Conservation (phyloP, 73 alveolate genomes). For the Paraurostyla sp. region DNA sequence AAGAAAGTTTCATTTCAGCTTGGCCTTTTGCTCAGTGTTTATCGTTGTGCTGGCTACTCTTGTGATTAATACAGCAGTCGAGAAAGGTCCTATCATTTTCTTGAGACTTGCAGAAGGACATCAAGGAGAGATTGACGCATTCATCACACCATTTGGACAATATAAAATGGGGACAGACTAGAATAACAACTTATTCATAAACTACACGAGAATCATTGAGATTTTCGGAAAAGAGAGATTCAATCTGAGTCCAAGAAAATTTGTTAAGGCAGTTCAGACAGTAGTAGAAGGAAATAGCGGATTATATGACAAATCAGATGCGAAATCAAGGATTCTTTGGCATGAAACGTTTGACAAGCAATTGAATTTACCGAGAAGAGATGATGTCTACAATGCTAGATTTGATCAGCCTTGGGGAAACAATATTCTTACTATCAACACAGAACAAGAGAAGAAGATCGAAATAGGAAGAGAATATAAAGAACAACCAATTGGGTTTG, state of each 20-base stretch:
- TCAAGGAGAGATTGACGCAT: constrained; percentile 78
- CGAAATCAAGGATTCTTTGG: neutral
- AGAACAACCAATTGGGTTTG: constrained; percentile 13
- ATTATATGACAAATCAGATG: neutral
- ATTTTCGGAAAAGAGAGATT: constrained; percentile 20
- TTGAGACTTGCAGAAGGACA: constrained; percentile 87
- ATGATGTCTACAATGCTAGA: neutral
- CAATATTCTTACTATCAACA: neutral
- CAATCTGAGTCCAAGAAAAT: constrained; percentile 57
- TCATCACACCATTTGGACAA: constrained; percentile 46
- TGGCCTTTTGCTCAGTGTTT: constrained; percentile 85
- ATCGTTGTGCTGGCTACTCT: constrained; percentile 87
- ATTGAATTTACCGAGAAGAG: neutral
- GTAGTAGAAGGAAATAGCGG: neutral
- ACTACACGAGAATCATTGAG: constrained; percentile 42
- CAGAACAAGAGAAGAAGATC: constrained; percentile 60
- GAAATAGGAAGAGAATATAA: constrained; percentile 77
- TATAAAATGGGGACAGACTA: neutral
- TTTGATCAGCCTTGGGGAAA: constrained; percentile 40
- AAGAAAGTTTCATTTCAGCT: constrained; percentile 84
- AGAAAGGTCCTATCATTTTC: constrained; percentile 90
- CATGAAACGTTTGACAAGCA: neutral
- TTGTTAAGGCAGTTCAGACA: neutral
- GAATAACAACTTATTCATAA: constrained; percentile 1
- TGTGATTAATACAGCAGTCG: constrained; percentile 84